Evolutionary conservation across 2,329 filamentous ascomycete species (phyloP).

Genomic region (Neoarthrinium moseri): DNA sequence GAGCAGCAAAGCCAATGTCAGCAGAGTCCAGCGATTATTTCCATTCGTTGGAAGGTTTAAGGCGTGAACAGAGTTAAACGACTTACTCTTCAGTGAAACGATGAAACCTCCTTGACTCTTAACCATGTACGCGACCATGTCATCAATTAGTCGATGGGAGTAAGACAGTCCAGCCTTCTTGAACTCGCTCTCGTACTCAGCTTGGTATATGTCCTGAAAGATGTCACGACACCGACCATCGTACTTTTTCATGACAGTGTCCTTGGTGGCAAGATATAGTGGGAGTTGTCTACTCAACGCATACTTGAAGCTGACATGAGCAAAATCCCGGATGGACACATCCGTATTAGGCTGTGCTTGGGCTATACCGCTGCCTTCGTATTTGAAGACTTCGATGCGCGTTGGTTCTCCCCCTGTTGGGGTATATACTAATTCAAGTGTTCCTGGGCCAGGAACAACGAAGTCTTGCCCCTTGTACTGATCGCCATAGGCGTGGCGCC

Average conservation of each 20-base stretch:
- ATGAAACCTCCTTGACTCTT: conserved; percentile 96
- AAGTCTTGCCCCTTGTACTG: conserved; percentile 96
- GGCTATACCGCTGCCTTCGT: conserved; percentile 83
- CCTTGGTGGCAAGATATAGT: conserved; percentile 99
- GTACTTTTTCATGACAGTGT: conserved; percentile 99
- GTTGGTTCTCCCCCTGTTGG: conserved; percentile 79
- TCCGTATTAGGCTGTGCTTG: conserved; percentile 98
- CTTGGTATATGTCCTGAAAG: conserved; percentile 95
- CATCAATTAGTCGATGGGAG: conserved; percentile 97
- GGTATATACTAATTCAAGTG: conserved; percentile 92
- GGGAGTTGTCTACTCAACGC: conserved; percentile 83
- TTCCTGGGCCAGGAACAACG: conserved; percentile 79
- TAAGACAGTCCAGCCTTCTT: conserved; percentile 96
- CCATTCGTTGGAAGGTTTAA: too few species aligned
- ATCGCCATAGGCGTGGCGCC: conserved; percentile 96
- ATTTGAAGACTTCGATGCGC: conserved; percentile 87
- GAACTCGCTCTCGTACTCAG: conserved; percentile 81
- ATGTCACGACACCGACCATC: conserved; percentile 99
- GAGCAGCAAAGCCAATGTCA: too few species aligned
- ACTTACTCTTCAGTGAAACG: conserved; percentile 95
- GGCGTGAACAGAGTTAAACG: conserved; percentile 7
- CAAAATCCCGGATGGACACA: conserved; percentile 91
- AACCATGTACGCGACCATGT: conserved; percentile 99
- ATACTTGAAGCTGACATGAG: conserved; percentile 95
- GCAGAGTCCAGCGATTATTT: background rate